Evolutionary conservation across 1,139 yeast species (phyloP).

Genomic region (Pichia sp.): DNA sequence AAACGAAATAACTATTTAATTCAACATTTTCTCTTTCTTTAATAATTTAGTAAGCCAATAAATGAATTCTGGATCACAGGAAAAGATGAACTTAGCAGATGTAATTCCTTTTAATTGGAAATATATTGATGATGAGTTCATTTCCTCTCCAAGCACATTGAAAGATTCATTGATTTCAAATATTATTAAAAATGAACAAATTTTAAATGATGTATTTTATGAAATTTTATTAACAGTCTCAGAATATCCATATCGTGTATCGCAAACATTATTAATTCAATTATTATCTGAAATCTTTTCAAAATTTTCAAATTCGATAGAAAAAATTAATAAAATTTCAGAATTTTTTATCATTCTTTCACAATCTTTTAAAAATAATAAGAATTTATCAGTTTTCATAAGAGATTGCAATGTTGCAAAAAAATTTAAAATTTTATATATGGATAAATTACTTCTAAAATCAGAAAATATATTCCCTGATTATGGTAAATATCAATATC

Average conservation of each 20-base stretch:
- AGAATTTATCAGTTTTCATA: constrained; percentile 32
- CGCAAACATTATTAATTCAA: constrained; percentile 1
- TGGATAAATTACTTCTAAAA: constrained; percentile 24
- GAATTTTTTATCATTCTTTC: constrained; percentile 39
- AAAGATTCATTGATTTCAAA: constrained; percentile 11
- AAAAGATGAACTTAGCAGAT: no score
- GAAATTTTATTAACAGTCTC: constrained; percentile 23
- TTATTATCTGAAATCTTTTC: constrained; percentile 3
- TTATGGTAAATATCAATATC: constrained; percentile 31
- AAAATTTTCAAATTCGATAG: constrained; percentile 4
- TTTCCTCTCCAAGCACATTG: constrained; percentile 13
- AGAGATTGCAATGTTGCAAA: constrained; percentile 36
- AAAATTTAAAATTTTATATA: constrained; percentile 34
- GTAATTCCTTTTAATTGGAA: constrained; percentile 17
- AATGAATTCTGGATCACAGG: no score
- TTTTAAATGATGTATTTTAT: no score
- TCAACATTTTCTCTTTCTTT: no score
- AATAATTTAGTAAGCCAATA: no score
- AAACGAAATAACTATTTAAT: no score
- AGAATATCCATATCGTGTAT: constrained; percentile 21
- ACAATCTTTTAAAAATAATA: constrained; percentile 38
- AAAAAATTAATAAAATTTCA: constrained; percentile 14
- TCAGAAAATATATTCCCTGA: constrained; percentile 37
- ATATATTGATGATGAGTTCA: constrained; percentile 19
- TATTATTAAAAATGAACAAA: constrained; percentile 11